These are phyloP conservation scores for Triangularia verruculosa DNA, from an alignment of 2,329 filamentous ascomycete species.

Conservation along the genomic window DNA sequence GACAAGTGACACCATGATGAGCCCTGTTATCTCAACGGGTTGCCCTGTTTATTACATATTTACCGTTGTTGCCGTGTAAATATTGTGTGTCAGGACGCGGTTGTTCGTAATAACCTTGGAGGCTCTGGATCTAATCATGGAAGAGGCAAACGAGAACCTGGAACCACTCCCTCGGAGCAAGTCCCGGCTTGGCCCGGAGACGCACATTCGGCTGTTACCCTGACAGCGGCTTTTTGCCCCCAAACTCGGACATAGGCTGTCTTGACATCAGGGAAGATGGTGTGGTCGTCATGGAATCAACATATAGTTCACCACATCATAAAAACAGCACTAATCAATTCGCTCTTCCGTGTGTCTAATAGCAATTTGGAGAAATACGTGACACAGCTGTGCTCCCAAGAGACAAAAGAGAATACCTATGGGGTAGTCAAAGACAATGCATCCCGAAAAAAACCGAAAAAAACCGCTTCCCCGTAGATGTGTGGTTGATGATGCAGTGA, in stretches of 20 bases:
- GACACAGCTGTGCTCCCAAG: neutral
- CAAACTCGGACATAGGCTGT: neutral
- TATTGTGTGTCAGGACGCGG: neutral
- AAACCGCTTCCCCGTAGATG: neutral
- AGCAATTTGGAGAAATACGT: slow-evolving; percentile 2
- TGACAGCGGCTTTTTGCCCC: neutral
- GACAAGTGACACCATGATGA: no score
- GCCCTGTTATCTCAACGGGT: no score
- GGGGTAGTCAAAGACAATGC: neutral
- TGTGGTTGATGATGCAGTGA: neutral
- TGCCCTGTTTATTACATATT: no score
- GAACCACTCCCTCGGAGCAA: neutral
- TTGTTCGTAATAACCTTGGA: no score
- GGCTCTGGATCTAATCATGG: no score
- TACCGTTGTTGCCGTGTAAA: no score
- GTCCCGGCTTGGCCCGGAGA: neutral
- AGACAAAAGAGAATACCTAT: neutral
- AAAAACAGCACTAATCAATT: neutral
- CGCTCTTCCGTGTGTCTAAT: neutral
- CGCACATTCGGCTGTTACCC: neutral
- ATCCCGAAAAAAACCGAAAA: neutral
- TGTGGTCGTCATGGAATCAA: neutral
- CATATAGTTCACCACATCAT: neutral
- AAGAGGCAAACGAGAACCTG: neutral
- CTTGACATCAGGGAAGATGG: neutral